phyloP scores from a whole-genome alignment of 1,284 basidiomycete species.

The Trichosporon ovoides region DNA sequence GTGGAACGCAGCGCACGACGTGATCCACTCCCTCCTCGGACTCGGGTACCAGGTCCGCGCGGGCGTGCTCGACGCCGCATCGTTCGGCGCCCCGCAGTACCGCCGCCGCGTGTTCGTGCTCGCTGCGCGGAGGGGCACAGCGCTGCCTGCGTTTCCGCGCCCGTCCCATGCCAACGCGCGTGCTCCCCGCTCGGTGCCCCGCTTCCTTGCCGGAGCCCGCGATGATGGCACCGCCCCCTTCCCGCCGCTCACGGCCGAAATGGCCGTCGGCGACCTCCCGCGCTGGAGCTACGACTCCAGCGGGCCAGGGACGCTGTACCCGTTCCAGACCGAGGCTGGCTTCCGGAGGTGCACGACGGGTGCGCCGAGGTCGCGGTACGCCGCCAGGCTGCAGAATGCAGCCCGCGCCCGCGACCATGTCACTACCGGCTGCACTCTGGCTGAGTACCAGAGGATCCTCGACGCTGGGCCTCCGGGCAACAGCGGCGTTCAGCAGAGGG shows the following conservation, averaged over 20 bases:
- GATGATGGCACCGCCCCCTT: slow-evolving; percentile 17
- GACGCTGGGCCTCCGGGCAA: not conserved
- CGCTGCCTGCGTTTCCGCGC: slow-evolving; percentile 26
- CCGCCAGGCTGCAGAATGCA: not conserved
- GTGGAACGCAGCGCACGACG: slow-evolving; percentile 8
- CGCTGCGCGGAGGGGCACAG: slow-evolving; percentile 23
- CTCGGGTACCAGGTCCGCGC: slow-evolving; percentile 30
- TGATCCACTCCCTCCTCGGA: slow-evolving; percentile 16
- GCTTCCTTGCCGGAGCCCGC: not conserved
- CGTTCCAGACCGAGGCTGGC: not conserved
- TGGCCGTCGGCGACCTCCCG: slow-evolving; percentile 30
- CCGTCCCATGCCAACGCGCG: slow-evolving; percentile 30
- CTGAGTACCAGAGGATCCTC: slow-evolving; percentile 11
- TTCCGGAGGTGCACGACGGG: not conserved
- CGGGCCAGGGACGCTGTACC: not conserved
- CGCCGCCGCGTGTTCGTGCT: slow-evolving; percentile 30
- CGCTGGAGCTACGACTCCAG: slow-evolving; percentile 7
- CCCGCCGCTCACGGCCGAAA: slow-evolving; percentile 24
- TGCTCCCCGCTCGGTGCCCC: slow-evolving; percentile 13
- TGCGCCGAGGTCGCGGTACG: not conserved
- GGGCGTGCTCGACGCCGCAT: slow-evolving; percentile 24
- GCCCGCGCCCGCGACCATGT: slow-evolving; percentile 19
- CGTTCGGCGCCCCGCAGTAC: slow-evolving; percentile 33
- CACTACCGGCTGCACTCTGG: slow-evolving; percentile 9
- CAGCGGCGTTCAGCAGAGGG: not conserved